Percentiles rank a stretch among this genome's conserved stretches.
These are phyloP conservation scores for Paramyrothecium sp. DNA, from an alignment of 2,329 filamentous ascomycete genomes.

Conservation along the genomic window DNA sequence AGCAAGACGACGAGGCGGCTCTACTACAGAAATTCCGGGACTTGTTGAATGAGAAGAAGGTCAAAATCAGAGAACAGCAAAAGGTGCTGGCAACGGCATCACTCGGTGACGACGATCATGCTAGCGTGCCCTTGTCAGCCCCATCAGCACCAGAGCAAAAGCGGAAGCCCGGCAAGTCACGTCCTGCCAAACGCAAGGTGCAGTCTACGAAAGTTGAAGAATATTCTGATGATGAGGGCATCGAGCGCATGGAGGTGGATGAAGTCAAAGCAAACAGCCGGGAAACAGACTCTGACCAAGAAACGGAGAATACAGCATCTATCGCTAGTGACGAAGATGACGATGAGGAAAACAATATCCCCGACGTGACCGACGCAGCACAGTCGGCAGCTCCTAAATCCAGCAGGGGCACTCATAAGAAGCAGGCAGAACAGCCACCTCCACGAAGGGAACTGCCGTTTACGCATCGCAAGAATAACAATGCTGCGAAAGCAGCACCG, in stretches of 20 bases:
- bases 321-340: conserved; percentile 42
- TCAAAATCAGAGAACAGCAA: conserved; percentile 74
- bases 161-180: conserved; percentile 32
- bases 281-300: conserved; percentile 38
- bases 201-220: conserved; percentile 34
- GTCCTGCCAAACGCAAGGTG: conserved; percentile 51
- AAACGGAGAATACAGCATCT: conserved; percentile 37
- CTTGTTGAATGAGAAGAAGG: conserved; percentile 76
- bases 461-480: conserved; percentile 30
- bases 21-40: conserved; percentile 69
- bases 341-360: conserved; percentile 31
- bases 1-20: conserved; percentile 64
- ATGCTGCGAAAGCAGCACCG: conserved; percentile 7
- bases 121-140: conserved; percentile 5
- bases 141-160: conserved; percentile 14
- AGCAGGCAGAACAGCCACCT: conserved; percentile 27
- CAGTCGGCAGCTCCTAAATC: not conserved
- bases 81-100: conserved; percentile 52
- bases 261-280: conserved; percentile 30
- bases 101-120: conserved; percentile 23
- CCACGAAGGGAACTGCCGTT: conserved; percentile 45
- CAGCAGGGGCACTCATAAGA: conserved; percentile 14
- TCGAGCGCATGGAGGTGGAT: conserved; percentile 52
- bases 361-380: conserved; percentile 4
- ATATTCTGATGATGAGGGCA: conserved; percentile 39